phyloP scores from a whole-genome alignment of 2,329 filamentous ascomycete species.

The Aspergillus arachidicola region DNA sequence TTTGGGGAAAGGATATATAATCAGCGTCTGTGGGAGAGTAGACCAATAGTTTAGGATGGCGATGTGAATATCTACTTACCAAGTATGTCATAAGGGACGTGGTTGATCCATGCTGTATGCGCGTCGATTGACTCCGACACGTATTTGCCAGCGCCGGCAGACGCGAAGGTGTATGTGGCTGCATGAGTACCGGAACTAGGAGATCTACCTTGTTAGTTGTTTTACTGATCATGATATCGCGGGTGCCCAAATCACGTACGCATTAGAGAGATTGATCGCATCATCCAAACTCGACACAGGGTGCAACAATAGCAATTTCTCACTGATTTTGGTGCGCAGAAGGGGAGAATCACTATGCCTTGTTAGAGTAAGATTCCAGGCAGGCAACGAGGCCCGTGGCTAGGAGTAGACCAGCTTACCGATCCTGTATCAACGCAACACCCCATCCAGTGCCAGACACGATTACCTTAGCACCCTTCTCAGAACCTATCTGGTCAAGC shows the following conservation, averaged over 20 bases:
- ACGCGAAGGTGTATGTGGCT: conserved; percentile 58
- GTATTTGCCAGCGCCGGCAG: conserved; percentile 58
- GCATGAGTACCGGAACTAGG: conserved; percentile 37
- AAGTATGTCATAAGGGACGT: conserved; percentile 59
- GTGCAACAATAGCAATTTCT: conserved; percentile 51
- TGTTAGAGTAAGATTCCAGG: conserved; percentile 16
- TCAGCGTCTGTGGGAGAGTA: neutral
- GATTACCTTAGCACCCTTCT: conserved; percentile 30
- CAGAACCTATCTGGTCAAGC: conserved; percentile 25
- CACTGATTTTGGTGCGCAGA: conserved; percentile 43
- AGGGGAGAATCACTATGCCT: conserved; percentile 25
- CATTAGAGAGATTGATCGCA: conserved; percentile 52
- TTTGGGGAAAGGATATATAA: neutral
- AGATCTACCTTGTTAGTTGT: neutral
- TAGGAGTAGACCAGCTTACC: conserved; percentile 16
- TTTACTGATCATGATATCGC: neutral
- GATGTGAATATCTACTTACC: conserved; percentile 21
- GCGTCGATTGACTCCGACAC: conserved; percentile 59
- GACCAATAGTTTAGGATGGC: too few species aligned
- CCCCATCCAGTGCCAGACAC: conserved; percentile 34
- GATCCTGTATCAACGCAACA: conserved; percentile 31
- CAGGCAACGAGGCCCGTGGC: neutral
- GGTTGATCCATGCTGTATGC: conserved; percentile 57
- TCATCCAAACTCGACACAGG: conserved; percentile 56
- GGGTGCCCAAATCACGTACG: conserved; percentile 21